Evolutionary conservation across 2,329 filamentous ascomycete genomes (phyloP).

Genomic region (Emmonsiellopsis sp.): DNA sequence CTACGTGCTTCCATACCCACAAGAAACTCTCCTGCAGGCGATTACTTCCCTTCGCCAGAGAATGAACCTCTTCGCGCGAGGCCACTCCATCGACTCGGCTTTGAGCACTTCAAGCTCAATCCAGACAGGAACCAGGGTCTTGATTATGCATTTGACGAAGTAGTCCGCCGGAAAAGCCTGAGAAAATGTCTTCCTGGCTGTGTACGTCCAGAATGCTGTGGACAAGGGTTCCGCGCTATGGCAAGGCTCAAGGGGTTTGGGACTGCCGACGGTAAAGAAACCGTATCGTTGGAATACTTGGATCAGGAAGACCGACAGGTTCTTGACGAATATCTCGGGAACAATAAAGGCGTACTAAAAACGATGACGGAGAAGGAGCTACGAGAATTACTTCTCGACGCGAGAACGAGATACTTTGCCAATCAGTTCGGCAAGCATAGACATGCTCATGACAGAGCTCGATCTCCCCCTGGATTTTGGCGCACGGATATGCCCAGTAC

Average conservation of each 20-base stretch:
- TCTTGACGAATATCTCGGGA: slow-evolving; percentile 49
- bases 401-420: slow-evolving; percentile 63
- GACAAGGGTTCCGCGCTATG: slow-evolving; percentile 59
- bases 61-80: slow-evolving; percentile 48
- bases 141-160: slow-evolving; percentile 64
- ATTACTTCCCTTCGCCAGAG: slow-evolving; percentile 10
- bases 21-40: background rate
- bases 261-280: slow-evolving; percentile 19
- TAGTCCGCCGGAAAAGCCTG: slow-evolving; percentile 61
- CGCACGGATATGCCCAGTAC: slow-evolving; percentile 79
- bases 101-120: slow-evolving; percentile 77
- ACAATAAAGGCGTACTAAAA: slow-evolving; percentile 25
- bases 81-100: slow-evolving; percentile 48
- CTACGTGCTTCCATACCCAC: background rate
- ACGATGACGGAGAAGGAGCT: slow-evolving; percentile 53
- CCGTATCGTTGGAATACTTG: slow-evolving; percentile 25
- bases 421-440: slow-evolving; percentile 70
- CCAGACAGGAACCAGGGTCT: slow-evolving; percentile 60
- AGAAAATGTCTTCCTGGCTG: slow-evolving; percentile 67
- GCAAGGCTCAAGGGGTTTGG: slow-evolving; percentile 39
- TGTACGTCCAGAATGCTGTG: slow-evolving; percentile 66
- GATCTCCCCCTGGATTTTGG: slow-evolving; percentile 84
- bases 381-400: slow-evolving; percentile 61
- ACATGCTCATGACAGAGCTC: slow-evolving; percentile 60
- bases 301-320: slow-evolving; percentile 20